phyloP scores from a whole-genome alignment of 306 rosid genomes.

The Trifolium repens region DNA sequence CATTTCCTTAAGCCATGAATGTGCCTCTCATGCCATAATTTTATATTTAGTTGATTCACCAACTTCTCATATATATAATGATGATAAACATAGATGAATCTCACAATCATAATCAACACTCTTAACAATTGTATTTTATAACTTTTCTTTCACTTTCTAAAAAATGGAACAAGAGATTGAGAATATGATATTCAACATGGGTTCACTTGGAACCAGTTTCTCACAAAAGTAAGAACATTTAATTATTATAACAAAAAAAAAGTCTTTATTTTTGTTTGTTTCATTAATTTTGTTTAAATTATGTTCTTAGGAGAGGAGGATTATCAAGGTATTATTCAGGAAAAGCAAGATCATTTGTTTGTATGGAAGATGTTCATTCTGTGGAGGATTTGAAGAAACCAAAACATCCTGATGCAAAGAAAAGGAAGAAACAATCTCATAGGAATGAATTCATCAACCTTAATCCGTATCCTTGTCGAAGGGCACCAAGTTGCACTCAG shows the following conservation, averaged over 20 bases:
- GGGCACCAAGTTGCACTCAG: conserved; percentile 59
- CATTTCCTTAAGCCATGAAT: conserved; percentile 20
- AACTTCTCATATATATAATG: conserved; percentile 14
- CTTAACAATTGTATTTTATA: background rate
- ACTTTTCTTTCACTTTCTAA: conserved; percentile 5
- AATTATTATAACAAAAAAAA: background rate
- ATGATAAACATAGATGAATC: background rate
- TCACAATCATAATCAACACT: conserved; percentile 14
- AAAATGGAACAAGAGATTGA: conserved; percentile 62
- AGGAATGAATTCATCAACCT: conserved; percentile 40
- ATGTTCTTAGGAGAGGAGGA: conserved; percentile 48
- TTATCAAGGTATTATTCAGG: conserved; percentile 86
- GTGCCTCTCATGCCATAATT: conserved; percentile 34
- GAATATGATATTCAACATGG: conserved; percentile 65
- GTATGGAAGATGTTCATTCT: conserved; percentile 69
- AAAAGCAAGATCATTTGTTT: conserved; percentile 79
- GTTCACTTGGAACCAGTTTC: conserved; percentile 62
- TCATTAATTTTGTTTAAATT: background rate
- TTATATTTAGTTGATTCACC: conserved; percentile 28
- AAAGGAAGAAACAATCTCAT: conserved; percentile 67
- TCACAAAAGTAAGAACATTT: conserved; percentile 63
- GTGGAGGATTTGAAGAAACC: conserved; percentile 81
- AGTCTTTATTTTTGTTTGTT: background rate
- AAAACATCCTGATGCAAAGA: conserved; percentile 59
- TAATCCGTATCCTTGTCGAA: conserved; percentile 58